Evolutionary conservation across 2,329 filamentous ascomycete genomes (phyloP).

Genomic region (Neoascochyta sp.): DNA sequence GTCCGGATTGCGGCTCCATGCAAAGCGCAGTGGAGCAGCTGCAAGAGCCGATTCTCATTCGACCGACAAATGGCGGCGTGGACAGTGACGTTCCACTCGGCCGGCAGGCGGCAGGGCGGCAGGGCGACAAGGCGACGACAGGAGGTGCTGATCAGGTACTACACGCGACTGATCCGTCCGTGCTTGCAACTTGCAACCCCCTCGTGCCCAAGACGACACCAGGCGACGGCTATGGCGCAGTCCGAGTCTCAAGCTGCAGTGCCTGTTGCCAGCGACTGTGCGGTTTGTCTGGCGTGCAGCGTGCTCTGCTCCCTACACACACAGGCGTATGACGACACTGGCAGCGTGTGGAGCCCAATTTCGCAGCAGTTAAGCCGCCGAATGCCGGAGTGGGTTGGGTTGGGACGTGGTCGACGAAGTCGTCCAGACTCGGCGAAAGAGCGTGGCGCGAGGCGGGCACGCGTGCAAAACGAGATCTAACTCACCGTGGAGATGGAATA

Average conservation of each 20-base stretch:
- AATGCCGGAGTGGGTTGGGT: conserved; percentile 23
- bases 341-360: conserved; percentile 12
- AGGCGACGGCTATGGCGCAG: too few species aligned
- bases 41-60: conserved; percentile 24
- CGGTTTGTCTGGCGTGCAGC: conserved; percentile 22
- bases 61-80: conserved; percentile 19
- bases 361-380: conserved; percentile 19
- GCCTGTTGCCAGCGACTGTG: not conserved
- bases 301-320: conserved; percentile 11
- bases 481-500: conserved; percentile 39
- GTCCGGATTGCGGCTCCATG: conserved; percentile 23
- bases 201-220: too few species aligned
- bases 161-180: conserved; percentile 5
- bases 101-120: conserved; percentile 12
- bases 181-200: too few species aligned
- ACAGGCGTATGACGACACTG: conserved; percentile 24
- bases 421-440: conserved; percentile 18
- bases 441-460: conserved; percentile 7
- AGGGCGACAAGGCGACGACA: conserved; percentile 1
- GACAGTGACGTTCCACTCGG: conserved; percentile 23
- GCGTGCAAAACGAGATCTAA: conserved; percentile 11
- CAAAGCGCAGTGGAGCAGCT: conserved; percentile 25
- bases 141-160: too few species aligned
- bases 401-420: conserved; percentile 12
- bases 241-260: too few species aligned